Evolutionary conservation across 257 asterid genomes (phyloP).

Genomic region (Buddleja alternifolia): DNA sequence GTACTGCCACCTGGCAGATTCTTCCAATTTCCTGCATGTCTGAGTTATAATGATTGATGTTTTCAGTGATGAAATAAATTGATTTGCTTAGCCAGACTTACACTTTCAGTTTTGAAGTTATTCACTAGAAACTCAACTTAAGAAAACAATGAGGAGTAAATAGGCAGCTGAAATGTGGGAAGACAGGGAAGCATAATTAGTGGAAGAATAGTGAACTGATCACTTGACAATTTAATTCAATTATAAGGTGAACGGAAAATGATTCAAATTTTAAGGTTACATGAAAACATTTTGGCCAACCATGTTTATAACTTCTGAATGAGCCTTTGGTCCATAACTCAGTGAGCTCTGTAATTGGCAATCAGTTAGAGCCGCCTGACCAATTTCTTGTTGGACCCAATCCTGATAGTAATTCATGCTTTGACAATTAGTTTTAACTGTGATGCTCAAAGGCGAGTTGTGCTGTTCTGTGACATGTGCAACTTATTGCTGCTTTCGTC

Average conservation of each 20-base stretch:
- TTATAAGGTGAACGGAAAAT: background rate
- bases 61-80: slow-evolving; percentile 1
- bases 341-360: too few relatives aligned
- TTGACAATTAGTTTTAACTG: too few relatives aligned
- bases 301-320: too few relatives aligned
- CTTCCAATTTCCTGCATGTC: background rate
- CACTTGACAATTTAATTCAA: background rate
- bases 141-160: background rate
- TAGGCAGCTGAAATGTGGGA: background rate
- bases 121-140: background rate
- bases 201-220: background rate
- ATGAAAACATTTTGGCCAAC: background rate
- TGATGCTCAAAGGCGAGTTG: too few relatives aligned
- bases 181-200: background rate
- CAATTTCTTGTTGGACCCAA: too few relatives aligned
- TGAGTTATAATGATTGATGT: background rate
- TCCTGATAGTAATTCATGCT: too few relatives aligned
- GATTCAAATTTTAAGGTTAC: background rate
- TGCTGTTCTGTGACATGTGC: too few relatives aligned
- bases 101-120: background rate
- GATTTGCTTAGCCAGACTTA: slow-evolving; percentile 2
- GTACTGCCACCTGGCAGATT: background rate
- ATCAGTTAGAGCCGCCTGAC: too few relatives aligned
- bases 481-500: too few relatives aligned
- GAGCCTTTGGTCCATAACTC: too few relatives aligned